Percentiles rank a stretch among this genome's conserved stretches.
These are phyloP conservation scores for Chytridium lagenaria DNA, from an alignment of 371 early-diverging fungal species.

Conservation along the genomic window DNA sequence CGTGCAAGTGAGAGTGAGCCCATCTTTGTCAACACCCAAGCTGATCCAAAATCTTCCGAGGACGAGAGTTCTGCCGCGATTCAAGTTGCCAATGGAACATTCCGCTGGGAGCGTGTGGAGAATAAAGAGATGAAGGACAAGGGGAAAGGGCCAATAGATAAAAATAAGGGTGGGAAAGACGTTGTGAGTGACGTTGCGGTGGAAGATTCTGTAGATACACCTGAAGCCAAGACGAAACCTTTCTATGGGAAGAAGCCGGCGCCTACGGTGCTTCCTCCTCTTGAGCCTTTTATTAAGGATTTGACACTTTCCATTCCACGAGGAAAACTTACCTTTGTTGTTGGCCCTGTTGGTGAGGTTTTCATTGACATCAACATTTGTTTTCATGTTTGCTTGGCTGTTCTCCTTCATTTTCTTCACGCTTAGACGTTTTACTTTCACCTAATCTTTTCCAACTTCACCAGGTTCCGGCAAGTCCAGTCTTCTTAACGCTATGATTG, in stretches of 20 bases:
- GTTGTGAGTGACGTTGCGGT: not conserved
- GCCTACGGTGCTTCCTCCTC: not conserved
- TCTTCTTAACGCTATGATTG: constrained; percentile 48
- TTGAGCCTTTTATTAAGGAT: constrained; percentile 10
- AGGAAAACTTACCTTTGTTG: constrained; percentile 39
- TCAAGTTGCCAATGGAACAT: not conserved
- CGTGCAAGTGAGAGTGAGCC: constrained; percentile 17
- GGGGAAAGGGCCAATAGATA: not conserved
- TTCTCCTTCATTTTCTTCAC: too few relatives aligned
- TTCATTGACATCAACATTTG: too few relatives aligned
- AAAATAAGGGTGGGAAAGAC: not conserved
- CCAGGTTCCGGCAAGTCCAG: constrained; percentile 45
- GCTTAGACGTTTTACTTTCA: too few relatives aligned
- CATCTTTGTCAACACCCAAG: not conserved
- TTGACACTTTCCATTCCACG: constrained; percentile 17
- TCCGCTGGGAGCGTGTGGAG: constrained; percentile 19
- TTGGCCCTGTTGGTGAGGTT: constrained; percentile 49
- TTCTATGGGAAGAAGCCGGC: not conserved
- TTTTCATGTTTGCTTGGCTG: too few relatives aligned
- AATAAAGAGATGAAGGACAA: not conserved
- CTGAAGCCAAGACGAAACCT: not conserved
- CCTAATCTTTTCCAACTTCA: not conserved
- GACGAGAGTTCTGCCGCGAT: not conserved
- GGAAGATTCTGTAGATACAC: not conserved
- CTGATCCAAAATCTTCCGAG: not conserved